Evolutionary conservation across 2,329 filamentous ascomycete species (phyloP), one percentile per base, ranked within the genome.

Genomic region (Reticulascus tulasneorum): DNA sequence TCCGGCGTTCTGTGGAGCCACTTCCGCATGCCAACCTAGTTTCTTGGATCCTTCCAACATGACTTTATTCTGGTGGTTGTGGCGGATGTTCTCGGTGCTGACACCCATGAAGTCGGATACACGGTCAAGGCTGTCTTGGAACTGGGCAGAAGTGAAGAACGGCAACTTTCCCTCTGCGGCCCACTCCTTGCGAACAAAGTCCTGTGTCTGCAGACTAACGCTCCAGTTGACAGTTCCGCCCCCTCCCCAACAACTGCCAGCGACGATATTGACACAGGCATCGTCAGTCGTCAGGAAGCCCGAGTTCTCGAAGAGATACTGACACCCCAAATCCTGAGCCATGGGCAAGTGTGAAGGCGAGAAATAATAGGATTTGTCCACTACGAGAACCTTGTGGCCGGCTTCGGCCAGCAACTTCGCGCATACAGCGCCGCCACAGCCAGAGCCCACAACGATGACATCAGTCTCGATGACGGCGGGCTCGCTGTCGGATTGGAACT

Each of bases 181-280:
- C 90, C 91, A 96, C 60, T 95, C 87, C 47, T 78, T 69, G 4
- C 89, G 77, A 2, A 95, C 86, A 46, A 73, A 85, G 18, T 76
- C 79, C 53, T 91, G 86, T 0, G 86, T 84, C 48, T 73, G 68
- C 33, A 81, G 63, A 33, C 66, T 66, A 8, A 77, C 76, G 51
- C 73, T 84, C 89, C 89, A 96, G 60, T 96, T 96, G 49, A 95
- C 63, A 0, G 86, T 88, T 6, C 89, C 89, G 37, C 90, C 90
- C 26, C 90, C 90, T 20, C 90, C 90, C 78, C 84, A 94, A 21
- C 77, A 77, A 37, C 78, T 75, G 2, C 86, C 90, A 0, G 84
- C 77, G 4, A 86, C 56, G 10, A 91, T 59, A 12, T 64, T 73
- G 21, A 82, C 66, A 6, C 74, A 72, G 9, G 66, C 65, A 51